Conservation (phyloP, 257 asterid species). For the Solanum sparsipilum region DNA sequence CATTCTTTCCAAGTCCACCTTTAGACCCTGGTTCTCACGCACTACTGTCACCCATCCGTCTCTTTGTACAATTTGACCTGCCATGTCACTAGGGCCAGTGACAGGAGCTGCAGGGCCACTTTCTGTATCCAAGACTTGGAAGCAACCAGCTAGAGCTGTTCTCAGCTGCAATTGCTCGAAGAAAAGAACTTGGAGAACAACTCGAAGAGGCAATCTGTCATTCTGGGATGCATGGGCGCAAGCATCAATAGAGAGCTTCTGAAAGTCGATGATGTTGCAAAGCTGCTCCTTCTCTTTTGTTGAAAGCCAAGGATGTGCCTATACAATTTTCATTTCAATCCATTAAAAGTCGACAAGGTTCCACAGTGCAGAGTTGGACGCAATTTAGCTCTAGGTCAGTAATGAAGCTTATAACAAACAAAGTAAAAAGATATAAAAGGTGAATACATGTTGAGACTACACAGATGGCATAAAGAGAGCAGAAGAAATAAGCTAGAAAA, state of each 20-base stretch:
- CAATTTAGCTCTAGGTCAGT: background rate
- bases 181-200: constrained; percentile 79
- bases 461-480: background rate
- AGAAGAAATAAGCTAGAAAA: background rate
- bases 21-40: constrained; percentile 74
- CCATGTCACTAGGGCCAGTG: constrained; percentile 24
- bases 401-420: background rate
- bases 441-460: background rate
- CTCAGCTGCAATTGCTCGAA: constrained; percentile 89
- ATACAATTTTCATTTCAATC: constrained; percentile 10
- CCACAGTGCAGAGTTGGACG: background rate
- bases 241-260: constrained; percentile 91
- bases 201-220: constrained; percentile 76
- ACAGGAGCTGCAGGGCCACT: constrained; percentile 41
- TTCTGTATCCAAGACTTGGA: constrained; percentile 60
- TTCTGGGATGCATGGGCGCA: constrained; percentile 98
- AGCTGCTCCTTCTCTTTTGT: constrained; percentile 70
- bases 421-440: background rate
- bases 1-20: constrained; percentile 81
- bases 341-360: constrained; percentile 1
- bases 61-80: constrained; percentile 50
- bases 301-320: constrained; percentile 87
- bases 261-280: constrained; percentile 70
- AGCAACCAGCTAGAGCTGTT: constrained; percentile 75
- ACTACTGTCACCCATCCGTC: constrained; percentile 84